Evolutionary conservation across 306 rosid genomes (phyloP).

Genomic region (Inga oerstediana): DNA sequence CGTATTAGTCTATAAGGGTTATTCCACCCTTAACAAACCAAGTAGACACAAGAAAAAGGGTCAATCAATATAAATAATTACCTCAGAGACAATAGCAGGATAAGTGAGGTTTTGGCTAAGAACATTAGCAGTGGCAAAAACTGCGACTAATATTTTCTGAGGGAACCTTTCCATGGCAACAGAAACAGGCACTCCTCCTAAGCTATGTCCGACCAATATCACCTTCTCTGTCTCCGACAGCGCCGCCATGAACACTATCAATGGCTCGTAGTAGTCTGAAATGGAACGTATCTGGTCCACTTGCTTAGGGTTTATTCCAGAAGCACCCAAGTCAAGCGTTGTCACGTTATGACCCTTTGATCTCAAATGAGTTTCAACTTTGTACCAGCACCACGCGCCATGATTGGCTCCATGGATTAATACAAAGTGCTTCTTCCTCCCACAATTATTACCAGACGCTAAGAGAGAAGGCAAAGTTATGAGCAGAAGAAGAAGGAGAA

Average conservation of each 20-base stretch:
- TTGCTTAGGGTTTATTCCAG: slow-evolving; percentile 49
- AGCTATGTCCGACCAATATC: slow-evolving; percentile 54
- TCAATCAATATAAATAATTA: not conserved
- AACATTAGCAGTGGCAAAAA: slow-evolving; percentile 46
- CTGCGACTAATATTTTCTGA: slow-evolving; percentile 40
- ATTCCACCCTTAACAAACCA: too few relatives aligned
- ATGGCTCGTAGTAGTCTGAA: slow-evolving; percentile 45
- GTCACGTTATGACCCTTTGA: slow-evolving; percentile 47
- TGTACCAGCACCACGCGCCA: slow-evolving; percentile 68
- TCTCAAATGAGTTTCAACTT: slow-evolving; percentile 39
- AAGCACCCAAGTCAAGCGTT: slow-evolving; percentile 47
- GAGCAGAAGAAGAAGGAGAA: not conserved
- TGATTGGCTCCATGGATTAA: slow-evolving; percentile 53
- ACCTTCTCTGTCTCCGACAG: slow-evolving; percentile 36
- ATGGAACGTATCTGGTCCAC: slow-evolving; percentile 38
- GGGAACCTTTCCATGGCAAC: slow-evolving; percentile 62
- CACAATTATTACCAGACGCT: not conserved
- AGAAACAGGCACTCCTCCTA: slow-evolving; percentile 46
- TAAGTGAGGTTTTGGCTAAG: slow-evolving; percentile 27
- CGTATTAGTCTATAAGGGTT: too few relatives aligned
- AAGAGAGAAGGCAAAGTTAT: not conserved
- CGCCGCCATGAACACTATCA: slow-evolving; percentile 44
- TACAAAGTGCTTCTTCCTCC: slow-evolving; percentile 41
- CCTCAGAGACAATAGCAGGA: slow-evolving; percentile 19
- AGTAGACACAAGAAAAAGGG: too few relatives aligned